A percentile compares a stretch with the other conserved stretches of the same genome.
These are phyloP conservation scores for Logfia minima DNA, from an alignment of 129 eudicot species.

Conservation along the genomic window DNA sequence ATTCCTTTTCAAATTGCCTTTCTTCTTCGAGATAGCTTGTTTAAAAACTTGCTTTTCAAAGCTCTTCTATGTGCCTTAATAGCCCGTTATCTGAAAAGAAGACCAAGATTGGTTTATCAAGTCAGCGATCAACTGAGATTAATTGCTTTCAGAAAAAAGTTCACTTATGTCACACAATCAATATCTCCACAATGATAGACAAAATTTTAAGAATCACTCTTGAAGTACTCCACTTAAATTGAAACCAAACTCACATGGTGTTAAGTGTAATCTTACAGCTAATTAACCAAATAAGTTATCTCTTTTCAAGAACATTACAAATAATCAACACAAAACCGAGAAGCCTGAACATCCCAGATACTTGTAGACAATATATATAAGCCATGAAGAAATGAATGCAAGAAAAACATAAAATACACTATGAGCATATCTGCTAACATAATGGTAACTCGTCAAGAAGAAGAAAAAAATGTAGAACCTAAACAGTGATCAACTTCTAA, in stretches of 20 bases:
- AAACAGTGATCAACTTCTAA: too few relatives aligned
- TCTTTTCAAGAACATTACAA: constrained; percentile 1
- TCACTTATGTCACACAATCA: neutral
- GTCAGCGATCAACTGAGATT: constrained; percentile 18
- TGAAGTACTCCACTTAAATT: neutral
- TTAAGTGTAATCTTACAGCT: neutral
- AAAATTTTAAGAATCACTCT: neutral
- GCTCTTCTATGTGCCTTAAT: constrained; percentile 34
- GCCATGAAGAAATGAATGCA: neutral
- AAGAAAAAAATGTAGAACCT: too few relatives aligned
- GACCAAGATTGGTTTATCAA: constrained; percentile 27
- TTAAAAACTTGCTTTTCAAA: constrained; percentile 24
- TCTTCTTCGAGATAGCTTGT: constrained; percentile 41
- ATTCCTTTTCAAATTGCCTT: constrained; percentile 39
- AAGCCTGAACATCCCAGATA: neutral
- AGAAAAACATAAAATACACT: neutral
- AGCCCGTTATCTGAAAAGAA: constrained; percentile 46
- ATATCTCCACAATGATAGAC: neutral
- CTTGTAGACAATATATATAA: neutral
- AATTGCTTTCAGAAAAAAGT: constrained; percentile 6
- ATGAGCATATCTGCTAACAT: neutral
- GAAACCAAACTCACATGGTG: neutral
- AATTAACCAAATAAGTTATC: neutral
- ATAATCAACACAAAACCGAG: neutral
- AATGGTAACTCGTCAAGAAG: neutral